These are phyloP conservation scores for Neoboletus brunneissimus DNA, from an alignment of 768 basidiomycete species.

Conservation along the genomic window DNA sequence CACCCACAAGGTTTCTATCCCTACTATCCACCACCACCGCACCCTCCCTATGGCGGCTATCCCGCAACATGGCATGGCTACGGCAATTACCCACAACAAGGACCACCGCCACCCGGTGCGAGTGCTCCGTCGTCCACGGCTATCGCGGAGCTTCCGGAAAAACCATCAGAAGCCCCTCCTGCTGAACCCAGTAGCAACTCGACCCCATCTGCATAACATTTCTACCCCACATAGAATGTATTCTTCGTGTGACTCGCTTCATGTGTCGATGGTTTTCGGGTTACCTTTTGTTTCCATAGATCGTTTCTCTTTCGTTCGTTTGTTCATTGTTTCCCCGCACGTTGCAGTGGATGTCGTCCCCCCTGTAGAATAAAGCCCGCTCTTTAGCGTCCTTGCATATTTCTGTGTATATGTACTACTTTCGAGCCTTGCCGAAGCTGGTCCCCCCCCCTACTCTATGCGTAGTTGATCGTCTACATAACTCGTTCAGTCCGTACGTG, in stretches of 20 bases:
- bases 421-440: background rate
- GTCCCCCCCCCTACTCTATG: conserved; percentile 16
- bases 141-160: conserved; percentile 24
- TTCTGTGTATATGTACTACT: conserved; percentile 32
- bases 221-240: conserved; percentile 27
- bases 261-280: conserved; percentile 11
- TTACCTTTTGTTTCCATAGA: conserved; percentile 30
- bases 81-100: conserved; percentile 30
- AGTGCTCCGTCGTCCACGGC: conserved; percentile 11
- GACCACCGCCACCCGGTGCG: conserved; percentile 20
- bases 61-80: conserved; percentile 29
- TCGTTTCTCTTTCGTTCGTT: conserved; percentile 5
- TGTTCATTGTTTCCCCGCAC: background rate
- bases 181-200: conserved; percentile 17
- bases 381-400: conserved; percentile 17
- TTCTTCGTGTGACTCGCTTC: conserved; percentile 14
- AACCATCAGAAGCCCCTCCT: conserved; percentile 23
- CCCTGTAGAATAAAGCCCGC: conserved; percentile 25
- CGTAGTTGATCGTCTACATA: conserved; percentile 16
- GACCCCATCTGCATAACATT: conserved; percentile 20
- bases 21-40: conserved; percentile 33
- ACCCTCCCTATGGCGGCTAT: conserved; percentile 31
- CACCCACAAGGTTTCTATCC: conserved; percentile 29
- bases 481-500: conserved; percentile 6
- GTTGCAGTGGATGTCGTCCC: conserved; percentile 15